Conservation (phyloP, 345 rosid species). For the Citropsis articulata region DNA sequence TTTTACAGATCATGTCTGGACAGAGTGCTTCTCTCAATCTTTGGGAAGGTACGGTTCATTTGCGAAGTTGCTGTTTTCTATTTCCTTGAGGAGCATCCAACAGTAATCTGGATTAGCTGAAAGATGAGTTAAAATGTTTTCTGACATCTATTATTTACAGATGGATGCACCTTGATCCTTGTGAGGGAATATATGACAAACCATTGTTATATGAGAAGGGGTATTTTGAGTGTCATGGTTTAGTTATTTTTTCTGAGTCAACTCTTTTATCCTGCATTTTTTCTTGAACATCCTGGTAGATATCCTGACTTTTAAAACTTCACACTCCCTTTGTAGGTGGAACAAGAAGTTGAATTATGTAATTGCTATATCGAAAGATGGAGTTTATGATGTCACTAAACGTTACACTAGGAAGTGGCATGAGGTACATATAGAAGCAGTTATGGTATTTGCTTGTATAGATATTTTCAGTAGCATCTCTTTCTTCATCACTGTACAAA, state of each 20-base stretch:
- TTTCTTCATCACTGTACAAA: neutral
- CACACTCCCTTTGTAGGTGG: conserved; percentile 53
- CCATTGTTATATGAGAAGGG: conserved; percentile 92
- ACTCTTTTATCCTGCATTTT: conserved; percentile 13
- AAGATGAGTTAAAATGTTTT: neutral
- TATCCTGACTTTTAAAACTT: neutral
- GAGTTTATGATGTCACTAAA: conserved; percentile 87
- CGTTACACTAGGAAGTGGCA: conserved; percentile 96
- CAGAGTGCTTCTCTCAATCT: conserved; percentile 71
- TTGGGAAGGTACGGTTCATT: conserved; percentile 63
- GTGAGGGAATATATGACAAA: conserved; percentile 73
- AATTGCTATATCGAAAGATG: conserved; percentile 79
- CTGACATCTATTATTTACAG: conserved; percentile 32
- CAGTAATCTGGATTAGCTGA: neutral
- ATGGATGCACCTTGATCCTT: conserved; percentile 98
- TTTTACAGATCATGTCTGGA: conserved; percentile 95
- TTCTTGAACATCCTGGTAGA: neutral
- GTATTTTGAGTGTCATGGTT: conserved; percentile 30
- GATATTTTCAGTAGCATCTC: neutral
- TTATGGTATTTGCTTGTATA: neutral
- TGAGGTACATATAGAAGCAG: conserved; percentile 48
- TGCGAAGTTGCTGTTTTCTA: conserved; percentile 12
- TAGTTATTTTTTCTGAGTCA: neutral
- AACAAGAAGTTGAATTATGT: conserved; percentile 64
- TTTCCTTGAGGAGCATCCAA: neutral